Percentiles rank a stretch among this genome's conserved stretches.
phyloP scores from a whole-genome alignment of 2,329 filamentous ascomycete genomes.

The Claviceps purpurea region DNA sequence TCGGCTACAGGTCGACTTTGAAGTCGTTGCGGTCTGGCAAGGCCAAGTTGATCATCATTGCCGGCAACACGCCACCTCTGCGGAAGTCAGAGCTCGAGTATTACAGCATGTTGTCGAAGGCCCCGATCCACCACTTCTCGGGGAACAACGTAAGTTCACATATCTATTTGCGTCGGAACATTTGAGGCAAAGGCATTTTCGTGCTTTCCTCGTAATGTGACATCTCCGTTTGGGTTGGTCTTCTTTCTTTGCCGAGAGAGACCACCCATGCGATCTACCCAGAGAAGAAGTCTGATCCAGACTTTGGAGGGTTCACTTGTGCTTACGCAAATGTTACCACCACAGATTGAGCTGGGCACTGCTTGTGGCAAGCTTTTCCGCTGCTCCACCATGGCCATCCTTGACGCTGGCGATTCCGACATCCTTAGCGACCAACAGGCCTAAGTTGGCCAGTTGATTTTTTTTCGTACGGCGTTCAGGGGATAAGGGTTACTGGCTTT shows the following conservation, averaged over 20 bases:
- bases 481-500: constrained; percentile 18
- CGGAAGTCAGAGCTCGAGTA: constrained; percentile 97
- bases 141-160: constrained; percentile 88
- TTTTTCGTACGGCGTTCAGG: constrained; percentile 30
- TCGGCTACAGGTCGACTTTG: constrained; percentile 37
- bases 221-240: not conserved
- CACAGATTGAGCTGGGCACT: constrained; percentile 92
- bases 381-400: constrained; percentile 91
- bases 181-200: not conserved
- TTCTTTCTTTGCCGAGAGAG: constrained; percentile 7
- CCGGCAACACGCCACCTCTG: constrained; percentile 91
- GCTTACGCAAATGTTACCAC: constrained; percentile 40
- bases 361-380: constrained; percentile 98
- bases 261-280: constrained; percentile 43
- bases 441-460: constrained; percentile 26
- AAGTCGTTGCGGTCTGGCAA: constrained; percentile 90
- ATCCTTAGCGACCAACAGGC: constrained; percentile 70
- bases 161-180: not conserved
- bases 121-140: constrained; percentile 90
- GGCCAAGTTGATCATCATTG: constrained; percentile 94
- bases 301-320: constrained; percentile 74
- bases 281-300: constrained; percentile 77
- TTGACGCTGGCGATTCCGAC: constrained; percentile 97
- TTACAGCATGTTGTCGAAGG: constrained; percentile 88
- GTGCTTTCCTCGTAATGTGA: not conserved